A percentile compares a stretch with the other conserved stretches of the same genome.
Conservation (phyloP, 805 yeast species). For the Wickerhamiella allomyrinae region DNA sequence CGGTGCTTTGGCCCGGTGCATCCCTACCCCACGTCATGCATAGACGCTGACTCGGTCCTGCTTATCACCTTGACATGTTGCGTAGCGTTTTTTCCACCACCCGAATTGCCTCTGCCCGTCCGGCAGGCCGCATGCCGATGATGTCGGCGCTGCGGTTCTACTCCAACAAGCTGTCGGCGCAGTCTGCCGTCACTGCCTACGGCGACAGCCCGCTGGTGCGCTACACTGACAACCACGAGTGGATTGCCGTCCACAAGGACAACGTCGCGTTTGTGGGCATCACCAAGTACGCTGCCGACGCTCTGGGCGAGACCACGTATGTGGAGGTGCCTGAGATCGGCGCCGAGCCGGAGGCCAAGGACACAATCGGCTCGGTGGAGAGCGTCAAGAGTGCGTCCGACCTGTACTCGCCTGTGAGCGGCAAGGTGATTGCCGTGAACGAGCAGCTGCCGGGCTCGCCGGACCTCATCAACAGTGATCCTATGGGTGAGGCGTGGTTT, state of each 20-base stretch:
- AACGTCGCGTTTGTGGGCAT: conserved; percentile 75
- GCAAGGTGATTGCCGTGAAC: conserved; percentile 63
- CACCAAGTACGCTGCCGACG: conserved; percentile 88
- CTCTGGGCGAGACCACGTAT: conserved; percentile 91
- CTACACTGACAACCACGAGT: conserved; percentile 86
- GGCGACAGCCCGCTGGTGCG: conserved; percentile 20
- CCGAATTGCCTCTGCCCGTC: too few relatives aligned
- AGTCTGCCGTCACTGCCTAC: conserved; percentile 19
- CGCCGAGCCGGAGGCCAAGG: conserved; percentile 50
- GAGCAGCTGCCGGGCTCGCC: conserved; percentile 53
- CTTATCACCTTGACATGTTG: neutral
- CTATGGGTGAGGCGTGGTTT: conserved; percentile 91
- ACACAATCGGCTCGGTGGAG: conserved; percentile 84
- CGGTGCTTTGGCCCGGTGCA: neutral
- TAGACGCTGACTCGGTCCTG: neutral
- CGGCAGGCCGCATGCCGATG: neutral
- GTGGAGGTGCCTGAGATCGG: conserved; percentile 78
- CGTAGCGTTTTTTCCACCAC: neutral
- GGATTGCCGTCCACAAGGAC: conserved; percentile 79
- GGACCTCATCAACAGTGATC: conserved; percentile 68
- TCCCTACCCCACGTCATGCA: neutral
- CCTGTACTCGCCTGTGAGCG: conserved; percentile 75
- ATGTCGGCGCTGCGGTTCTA: conserved; percentile 11
- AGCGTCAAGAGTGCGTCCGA: conserved; percentile 90
- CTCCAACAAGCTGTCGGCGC: conserved; percentile 21